These are phyloP conservation scores for Candida yuanshanica DNA, from an alignment of 805 yeast species.

Conservation along the genomic window DNA sequence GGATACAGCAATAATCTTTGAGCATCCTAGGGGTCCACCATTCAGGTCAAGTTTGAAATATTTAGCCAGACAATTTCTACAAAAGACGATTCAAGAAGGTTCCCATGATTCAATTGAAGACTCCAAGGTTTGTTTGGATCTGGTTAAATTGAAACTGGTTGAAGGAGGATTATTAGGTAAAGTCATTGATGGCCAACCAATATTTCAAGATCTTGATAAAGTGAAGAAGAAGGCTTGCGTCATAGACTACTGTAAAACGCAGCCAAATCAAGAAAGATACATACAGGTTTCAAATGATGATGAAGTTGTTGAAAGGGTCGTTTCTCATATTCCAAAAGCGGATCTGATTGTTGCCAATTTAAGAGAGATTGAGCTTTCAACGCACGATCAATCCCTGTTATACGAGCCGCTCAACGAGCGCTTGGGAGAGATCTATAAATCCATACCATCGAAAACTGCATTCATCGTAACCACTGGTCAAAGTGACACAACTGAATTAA, in stretches of 20 bases:
- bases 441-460: conserved; percentile 53
- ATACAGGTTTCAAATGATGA: conserved; percentile 53
- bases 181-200: conserved; percentile 34
- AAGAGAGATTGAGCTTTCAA: conserved; percentile 37
- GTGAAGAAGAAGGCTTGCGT: conserved; percentile 26
- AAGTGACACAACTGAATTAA: conserved; percentile 50
- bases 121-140: conserved; percentile 70
- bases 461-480: conserved; percentile 58
- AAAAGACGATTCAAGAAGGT: conserved; percentile 61
- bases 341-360: conserved; percentile 50
- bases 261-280: conserved; percentile 22
- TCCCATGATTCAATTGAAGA: conserved; percentile 85
- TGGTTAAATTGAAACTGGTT: conserved; percentile 61
- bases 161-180: conserved; percentile 67
- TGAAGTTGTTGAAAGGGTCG: conserved; percentile 42
- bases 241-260: conserved; percentile 28
- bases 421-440: conserved; percentile 42
- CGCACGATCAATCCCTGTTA: conserved; percentile 4
- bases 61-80: conserved; percentile 53
- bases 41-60: conserved; percentile 71
- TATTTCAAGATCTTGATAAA: conserved; percentile 35
- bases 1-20: conserved; percentile 74
- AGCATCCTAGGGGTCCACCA: conserved; percentile 82
- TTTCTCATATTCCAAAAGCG: conserved; percentile 13
- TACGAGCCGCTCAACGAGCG: conserved; percentile 35